These are phyloP conservation scores for Colletotrichum sp. DNA, from an alignment of 2,329 filamentous ascomycete genomes.

Conservation along the genomic window DNA sequence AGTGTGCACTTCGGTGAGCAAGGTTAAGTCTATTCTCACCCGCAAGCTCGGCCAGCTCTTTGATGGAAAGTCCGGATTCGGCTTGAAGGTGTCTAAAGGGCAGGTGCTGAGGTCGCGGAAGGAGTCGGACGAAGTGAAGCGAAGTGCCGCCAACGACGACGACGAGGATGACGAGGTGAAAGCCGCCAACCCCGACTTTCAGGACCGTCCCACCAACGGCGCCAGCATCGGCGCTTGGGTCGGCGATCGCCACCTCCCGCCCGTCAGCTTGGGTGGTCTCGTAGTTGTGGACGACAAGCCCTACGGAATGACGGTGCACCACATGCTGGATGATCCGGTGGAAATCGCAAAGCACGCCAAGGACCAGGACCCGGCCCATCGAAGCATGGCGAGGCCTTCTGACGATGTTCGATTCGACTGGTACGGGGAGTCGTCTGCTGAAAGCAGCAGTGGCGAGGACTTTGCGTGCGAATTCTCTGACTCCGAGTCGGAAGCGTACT, in stretches of 20 bases:
- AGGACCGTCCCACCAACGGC: slow-evolving; percentile 79
- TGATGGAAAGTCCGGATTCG: slow-evolving; percentile 65
- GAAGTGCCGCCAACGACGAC: slow-evolving; percentile 44
- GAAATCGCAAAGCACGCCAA: slow-evolving; percentile 25
- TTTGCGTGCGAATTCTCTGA: slow-evolving; percentile 67
- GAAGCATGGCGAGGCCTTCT: slow-evolving; percentile 44
- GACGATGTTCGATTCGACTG: slow-evolving; percentile 41
- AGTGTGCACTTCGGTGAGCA: slow-evolving; percentile 76
- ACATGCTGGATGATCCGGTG: slow-evolving; percentile 83
- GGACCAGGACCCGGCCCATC: slow-evolving; percentile 25
- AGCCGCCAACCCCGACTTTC: slow-evolving; percentile 75
- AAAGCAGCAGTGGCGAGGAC: slow-evolving; percentile 56
- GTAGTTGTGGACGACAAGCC: slow-evolving; percentile 83
- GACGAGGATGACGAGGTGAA: slow-evolving; percentile 40
- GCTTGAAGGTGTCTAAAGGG: slow-evolving; percentile 75
- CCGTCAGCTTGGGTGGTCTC: slow-evolving; percentile 89
- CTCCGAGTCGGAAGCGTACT: slow-evolving; percentile 60
- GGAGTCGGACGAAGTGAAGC: slow-evolving; percentile 27
- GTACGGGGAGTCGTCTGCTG: slow-evolving; percentile 45
- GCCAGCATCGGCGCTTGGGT: slow-evolving; percentile 94
- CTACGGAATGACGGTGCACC: slow-evolving; percentile 95
- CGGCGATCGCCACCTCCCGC: slow-evolving; percentile 82
- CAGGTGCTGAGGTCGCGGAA: slow-evolving; percentile 68
- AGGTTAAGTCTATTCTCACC: slow-evolving; percentile 74
- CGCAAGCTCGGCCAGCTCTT: slow-evolving; percentile 71